Evolutionary conservation across 176 grass and related monocot species (phyloP).

Genomic region (Cenchrus americanus): DNA sequence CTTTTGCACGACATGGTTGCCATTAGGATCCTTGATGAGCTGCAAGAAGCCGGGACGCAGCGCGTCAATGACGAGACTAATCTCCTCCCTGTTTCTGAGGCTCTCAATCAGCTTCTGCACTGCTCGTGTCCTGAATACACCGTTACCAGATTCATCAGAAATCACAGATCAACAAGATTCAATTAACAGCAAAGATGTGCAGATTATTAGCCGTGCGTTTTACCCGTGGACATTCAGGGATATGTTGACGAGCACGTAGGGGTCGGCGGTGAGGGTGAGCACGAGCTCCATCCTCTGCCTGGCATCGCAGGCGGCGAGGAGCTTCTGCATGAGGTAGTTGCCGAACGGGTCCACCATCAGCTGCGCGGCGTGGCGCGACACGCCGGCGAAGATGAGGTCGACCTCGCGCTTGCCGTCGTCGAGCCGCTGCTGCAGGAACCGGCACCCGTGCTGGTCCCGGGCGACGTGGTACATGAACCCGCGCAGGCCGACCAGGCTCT

Average conservation of each 20-base stretch:
- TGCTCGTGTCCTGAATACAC: constrained; percentile 65
- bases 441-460: constrained; percentile 82
- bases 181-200: background rate
- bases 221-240: constrained; percentile 84
- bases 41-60: constrained; percentile 65
- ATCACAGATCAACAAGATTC: background rate
- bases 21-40: constrained; percentile 79
- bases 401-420: constrained; percentile 68
- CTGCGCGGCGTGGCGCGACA: constrained; percentile 62
- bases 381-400: constrained; percentile 65
- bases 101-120: constrained; percentile 85
- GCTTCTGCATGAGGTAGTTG: constrained; percentile 97
- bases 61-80: constrained; percentile 54
- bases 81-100: constrained; percentile 66
- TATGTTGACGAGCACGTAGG: constrained; percentile 57
- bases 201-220: background rate
- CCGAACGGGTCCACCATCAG: constrained; percentile 83
- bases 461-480: constrained; percentile 67
- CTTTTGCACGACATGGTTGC: constrained; percentile 85
- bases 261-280: constrained; percentile 48
- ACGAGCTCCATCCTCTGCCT: constrained; percentile 70
- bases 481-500: constrained; percentile 54
- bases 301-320: constrained; percentile 66
- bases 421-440: constrained; percentile 77
- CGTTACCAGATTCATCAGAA: background rate